Percentiles rank a stretch among this genome's conserved stretches.
Conservation (phyloP, 1,284 basidiomycete species). For the Fomitopsis palustris region DNA sequence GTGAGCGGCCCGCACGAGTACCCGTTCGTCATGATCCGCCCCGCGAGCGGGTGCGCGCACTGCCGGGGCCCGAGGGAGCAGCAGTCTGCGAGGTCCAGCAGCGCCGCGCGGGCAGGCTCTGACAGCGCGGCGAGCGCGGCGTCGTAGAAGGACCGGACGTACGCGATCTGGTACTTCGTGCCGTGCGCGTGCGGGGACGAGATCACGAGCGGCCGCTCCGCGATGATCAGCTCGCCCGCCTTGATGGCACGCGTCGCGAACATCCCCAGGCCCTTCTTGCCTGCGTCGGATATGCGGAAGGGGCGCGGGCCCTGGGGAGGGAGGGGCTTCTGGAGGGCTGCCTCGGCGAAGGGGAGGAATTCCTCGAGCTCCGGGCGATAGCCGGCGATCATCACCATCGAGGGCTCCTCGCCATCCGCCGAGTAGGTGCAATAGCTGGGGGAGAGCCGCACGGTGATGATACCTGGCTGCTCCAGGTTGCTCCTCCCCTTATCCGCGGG, state of each 20-base stretch:
- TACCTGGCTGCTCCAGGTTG: background rate
- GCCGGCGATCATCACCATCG: background rate
- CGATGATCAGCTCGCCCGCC: conserved; percentile 17
- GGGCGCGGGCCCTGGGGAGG: background rate
- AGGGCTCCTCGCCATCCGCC: background rate
- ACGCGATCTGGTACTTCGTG: background rate
- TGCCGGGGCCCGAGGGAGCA: background rate
- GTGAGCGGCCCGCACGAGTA: background rate
- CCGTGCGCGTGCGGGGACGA: background rate
- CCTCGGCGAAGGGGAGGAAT: background rate
- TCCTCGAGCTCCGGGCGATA: background rate
- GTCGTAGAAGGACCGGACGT: background rate
- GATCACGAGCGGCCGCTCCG: conserved; percentile 13
- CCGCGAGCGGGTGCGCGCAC: background rate
- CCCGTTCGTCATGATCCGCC: background rate
- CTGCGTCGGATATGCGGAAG: background rate
- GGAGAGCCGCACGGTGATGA: background rate
- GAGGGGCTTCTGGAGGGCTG: background rate
- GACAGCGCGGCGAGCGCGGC: background rate
- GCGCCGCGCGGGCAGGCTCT: background rate
- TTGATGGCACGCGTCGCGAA: conserved; percentile 18
- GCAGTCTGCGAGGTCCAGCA: background rate
- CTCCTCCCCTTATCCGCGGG: background rate
- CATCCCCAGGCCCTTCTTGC: conserved; percentile 11
- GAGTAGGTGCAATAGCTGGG: background rate